These are phyloP conservation scores for Cystobasidium tubakii DNA, from an alignment of 768 basidiomycete genomes.

Conservation along the genomic window DNA sequence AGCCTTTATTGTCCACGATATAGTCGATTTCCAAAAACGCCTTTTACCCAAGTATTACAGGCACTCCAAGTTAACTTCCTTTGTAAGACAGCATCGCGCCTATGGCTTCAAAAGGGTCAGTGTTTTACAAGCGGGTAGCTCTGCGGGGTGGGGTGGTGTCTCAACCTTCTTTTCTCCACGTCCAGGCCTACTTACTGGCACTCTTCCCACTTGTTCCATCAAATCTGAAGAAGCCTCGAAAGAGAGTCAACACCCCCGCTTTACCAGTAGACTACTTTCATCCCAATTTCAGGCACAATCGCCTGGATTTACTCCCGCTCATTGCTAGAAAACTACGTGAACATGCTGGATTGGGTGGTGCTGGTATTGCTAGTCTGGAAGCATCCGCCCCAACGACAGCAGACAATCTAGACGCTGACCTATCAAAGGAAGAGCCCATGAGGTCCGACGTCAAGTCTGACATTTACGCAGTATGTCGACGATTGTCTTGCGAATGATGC, in stretches of 20 bases:
- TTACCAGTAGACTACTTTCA: neutral
- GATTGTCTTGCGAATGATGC: neutral
- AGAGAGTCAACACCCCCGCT: neutral
- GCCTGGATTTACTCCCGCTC: neutral
- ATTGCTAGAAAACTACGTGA: neutral
- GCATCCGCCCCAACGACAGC: neutral
- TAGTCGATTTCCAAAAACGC: neutral
- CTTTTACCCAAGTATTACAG: neutral
- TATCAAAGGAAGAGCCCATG: neutral
- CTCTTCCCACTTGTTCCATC: neutral
- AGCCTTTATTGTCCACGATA: constrained; percentile 4
- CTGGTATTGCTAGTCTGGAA: neutral
- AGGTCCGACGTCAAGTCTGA: neutral
- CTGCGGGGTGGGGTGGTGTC: no score
- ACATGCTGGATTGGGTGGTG: neutral
- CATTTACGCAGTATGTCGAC: neutral
- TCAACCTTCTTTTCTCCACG: neutral
- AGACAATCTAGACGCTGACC: neutral
- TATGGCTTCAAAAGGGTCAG: constrained; percentile 13
- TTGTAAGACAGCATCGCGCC: neutral
- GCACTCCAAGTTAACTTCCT: constrained; percentile 1
- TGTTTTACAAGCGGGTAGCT: neutral
- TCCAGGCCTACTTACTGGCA: neutral
- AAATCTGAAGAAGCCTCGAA: neutral
- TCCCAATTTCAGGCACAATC: neutral